These are phyloP conservation scores for Colletotrichum spinosum DNA, from an alignment of 2,329 filamentous ascomycete genomes.

Conservation along the genomic window DNA sequence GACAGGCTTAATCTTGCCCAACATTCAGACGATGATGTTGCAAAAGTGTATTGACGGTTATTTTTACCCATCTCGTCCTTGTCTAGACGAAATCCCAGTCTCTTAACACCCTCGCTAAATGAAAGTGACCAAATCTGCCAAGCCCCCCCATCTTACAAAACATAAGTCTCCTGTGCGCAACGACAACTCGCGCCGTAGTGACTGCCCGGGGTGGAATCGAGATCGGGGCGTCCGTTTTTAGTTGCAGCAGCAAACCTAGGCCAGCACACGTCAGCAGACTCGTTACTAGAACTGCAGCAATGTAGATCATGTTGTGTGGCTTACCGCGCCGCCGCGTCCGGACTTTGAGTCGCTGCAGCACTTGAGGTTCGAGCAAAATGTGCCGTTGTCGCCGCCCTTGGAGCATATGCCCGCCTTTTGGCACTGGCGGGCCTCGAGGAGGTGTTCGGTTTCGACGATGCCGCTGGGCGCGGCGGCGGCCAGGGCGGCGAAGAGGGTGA, in stretches of 20 bases:
- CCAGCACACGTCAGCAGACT: background rate
- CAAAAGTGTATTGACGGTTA: background rate
- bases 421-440: conserved; percentile 5
- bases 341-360: conserved; percentile 23
- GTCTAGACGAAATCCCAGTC: background rate
- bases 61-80: background rate
- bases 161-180: too few species aligned
- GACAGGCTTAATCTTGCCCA: conserved; percentile 14
- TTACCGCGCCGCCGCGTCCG: conserved; percentile 2
- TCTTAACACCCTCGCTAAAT: background rate
- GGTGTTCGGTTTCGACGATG: background rate
- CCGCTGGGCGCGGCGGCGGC: conserved; percentile 14
- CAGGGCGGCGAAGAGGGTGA: conserved; percentile 24
- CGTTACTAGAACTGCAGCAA: too few species aligned
- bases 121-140: too few species aligned
- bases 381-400: conserved; percentile 12
- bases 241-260: conserved; percentile 26
- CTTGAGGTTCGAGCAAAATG: conserved; percentile 1
- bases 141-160: background rate
- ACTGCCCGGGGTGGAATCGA: too few species aligned
- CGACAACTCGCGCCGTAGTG: too few species aligned
- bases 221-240: background rate
- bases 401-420: conserved; percentile 4
- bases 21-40: background rate
- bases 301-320: too few species aligned